phyloP scores from a whole-genome alignment of 208 protist species.

The Trypanosoma congolense region DNA sequence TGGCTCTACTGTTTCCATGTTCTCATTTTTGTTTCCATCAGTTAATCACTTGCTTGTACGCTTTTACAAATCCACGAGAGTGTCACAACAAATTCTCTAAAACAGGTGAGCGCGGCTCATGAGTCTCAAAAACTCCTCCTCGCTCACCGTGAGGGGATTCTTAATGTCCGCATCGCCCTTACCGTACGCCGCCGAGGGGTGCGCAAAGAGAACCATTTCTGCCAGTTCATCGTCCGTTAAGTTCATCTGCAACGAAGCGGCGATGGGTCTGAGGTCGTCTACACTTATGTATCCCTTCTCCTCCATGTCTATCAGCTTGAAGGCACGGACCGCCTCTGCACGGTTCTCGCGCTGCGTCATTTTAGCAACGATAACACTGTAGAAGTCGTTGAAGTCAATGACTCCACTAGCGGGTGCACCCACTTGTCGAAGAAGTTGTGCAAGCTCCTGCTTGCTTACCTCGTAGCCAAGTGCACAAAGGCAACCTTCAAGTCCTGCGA shows the following conservation, averaged over 20 bases:
- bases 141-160: slow-evolving; percentile 68
- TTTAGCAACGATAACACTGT: slow-evolving; percentile 76
- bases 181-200: slow-evolving; percentile 47
- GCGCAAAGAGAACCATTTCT: slow-evolving; percentile 95
- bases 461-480: slow-evolving; percentile 92
- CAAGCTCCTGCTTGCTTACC: slow-evolving; percentile 83
- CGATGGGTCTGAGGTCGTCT: slow-evolving; percentile 93
- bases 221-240: slow-evolving; percentile 95
- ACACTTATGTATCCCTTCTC: slow-evolving; percentile 92
- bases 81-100: too few species aligned
- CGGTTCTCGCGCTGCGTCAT: slow-evolving; percentile 76
- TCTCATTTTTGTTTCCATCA: too few species aligned
- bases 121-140: slow-evolving; percentile 94
- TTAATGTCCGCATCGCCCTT: slow-evolving; percentile 54
- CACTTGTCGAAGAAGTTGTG: slow-evolving; percentile 70
- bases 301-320: slow-evolving; percentile 89
- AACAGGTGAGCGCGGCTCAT: slow-evolving; percentile 95
- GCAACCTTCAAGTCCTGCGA: slow-evolving; percentile 89
- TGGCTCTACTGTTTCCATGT: too few species aligned
- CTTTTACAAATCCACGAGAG: too few species aligned
- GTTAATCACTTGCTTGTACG: too few species aligned
- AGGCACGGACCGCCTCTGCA: slow-evolving; percentile 88
- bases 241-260: slow-evolving; percentile 88
- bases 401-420: slow-evolving; percentile 39
- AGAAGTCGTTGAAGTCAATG: slow-evolving; percentile 91